Evolutionary conservation across 2,329 filamentous ascomycete species (phyloP).

Genomic region (Incumbomyces lentus): DNA sequence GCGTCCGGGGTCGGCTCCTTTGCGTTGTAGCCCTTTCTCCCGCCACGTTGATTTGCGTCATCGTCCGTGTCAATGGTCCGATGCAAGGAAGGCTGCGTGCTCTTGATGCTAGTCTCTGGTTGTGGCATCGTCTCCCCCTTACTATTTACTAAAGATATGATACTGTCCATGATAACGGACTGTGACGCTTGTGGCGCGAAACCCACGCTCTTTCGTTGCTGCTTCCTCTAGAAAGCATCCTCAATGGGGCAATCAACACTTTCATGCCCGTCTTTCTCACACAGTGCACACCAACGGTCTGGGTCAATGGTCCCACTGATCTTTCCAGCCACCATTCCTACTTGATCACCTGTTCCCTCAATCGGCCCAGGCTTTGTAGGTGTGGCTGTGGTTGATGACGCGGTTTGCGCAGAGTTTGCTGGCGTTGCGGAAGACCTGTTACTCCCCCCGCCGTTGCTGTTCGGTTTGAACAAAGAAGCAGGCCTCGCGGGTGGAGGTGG

Average conservation of each 20-base stretch:
- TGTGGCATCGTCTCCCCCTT: no score
- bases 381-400: conserved; percentile 39
- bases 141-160: no score
- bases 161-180: no score
- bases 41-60: neutral
- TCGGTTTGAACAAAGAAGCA: neutral
- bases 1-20: neutral
- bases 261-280: conserved; percentile 91
- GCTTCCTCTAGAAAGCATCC: conserved; percentile 6
- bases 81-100: no score
- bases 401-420: conserved; percentile 32
- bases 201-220: neutral
- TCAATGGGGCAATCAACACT: conserved; percentile 92
- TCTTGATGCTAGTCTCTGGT: no score
- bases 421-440: conserved; percentile 5
- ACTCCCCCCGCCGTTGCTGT: conserved; percentile 24
- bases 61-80: no score
- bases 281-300: conserved; percentile 92
- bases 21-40: neutral
- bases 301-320: conserved; percentile 67
- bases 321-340: conserved; percentile 62
- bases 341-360: conserved; percentile 34
- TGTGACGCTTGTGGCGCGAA: neutral
- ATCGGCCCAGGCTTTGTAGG: conserved; percentile 14
- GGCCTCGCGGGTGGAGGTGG: conserved; percentile 8